Percentiles rank a stretch among this genome's conserved stretches.
phyloP scores from a whole-genome alignment of 176 grass and related monocot species.

The Guadua angustifolia region DNA sequence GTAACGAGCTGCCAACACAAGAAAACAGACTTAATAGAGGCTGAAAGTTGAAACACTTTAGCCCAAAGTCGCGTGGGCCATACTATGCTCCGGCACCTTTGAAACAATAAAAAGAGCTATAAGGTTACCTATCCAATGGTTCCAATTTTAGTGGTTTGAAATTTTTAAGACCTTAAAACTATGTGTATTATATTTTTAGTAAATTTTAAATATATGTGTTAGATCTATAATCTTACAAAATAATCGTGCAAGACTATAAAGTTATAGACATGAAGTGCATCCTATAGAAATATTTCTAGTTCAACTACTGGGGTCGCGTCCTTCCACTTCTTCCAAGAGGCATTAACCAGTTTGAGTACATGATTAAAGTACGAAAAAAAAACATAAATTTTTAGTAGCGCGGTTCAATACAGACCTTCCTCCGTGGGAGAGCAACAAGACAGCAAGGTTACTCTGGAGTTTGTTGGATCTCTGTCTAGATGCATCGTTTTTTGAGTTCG shows the following conservation, averaged over 20 bases:
- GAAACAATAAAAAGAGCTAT: too few species aligned
- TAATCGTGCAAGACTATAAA: too few species aligned
- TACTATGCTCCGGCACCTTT: too few species aligned
- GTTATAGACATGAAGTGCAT: too few species aligned
- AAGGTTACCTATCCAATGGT: too few species aligned
- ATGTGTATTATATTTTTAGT: too few species aligned
- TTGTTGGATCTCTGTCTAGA: background rate
- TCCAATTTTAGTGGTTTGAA: too few species aligned
- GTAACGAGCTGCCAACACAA: background rate
- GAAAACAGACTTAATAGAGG: background rate
- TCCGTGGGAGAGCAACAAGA: background rate
- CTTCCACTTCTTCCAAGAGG: slow-evolving; percentile 29
- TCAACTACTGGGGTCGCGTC: background rate
- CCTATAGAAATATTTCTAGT: too few species aligned
- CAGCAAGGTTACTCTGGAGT: background rate
- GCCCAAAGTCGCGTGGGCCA: background rate
- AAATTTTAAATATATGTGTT: too few species aligned
- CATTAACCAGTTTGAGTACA: background rate
- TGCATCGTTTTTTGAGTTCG: background rate
- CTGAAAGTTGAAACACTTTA: background rate
- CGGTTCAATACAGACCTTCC: slow-evolving; percentile 19
- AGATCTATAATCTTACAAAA: too few species aligned
- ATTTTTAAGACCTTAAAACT: too few species aligned
- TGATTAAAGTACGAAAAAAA: background rate
- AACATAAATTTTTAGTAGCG: background rate